Evolutionary conservation across 306 rosid species (phyloP).

Genomic region (Mimosa bimucronata): DNA sequence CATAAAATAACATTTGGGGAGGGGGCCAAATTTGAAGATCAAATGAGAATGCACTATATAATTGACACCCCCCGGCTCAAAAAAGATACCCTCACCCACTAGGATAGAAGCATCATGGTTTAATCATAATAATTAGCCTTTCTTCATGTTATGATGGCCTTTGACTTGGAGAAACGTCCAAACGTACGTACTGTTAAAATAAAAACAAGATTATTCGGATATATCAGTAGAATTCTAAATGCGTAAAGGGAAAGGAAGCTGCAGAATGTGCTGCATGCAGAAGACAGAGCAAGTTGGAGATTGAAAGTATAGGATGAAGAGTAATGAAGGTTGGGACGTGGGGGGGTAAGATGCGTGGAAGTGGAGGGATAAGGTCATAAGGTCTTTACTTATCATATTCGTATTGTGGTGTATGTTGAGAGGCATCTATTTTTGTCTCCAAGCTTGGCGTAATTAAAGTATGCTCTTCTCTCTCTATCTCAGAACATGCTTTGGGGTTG

Average conservation of each 20-base stretch:
- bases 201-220: slow-evolving; percentile 2
- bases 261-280: not conserved
- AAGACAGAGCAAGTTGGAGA: not conserved
- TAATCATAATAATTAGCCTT: not conserved
- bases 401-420: not conserved
- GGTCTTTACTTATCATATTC: slow-evolving; percentile 30
- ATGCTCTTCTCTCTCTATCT: not conserved
- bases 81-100: no score
- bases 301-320: not conserved
- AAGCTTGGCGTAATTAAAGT: slow-evolving; percentile 27
- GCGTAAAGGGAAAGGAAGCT: not conserved
- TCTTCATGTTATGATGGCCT: not conserved
- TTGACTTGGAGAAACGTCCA: not conserved
- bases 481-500: slow-evolving; percentile 35
- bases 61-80: no score
- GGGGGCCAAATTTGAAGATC: no score
- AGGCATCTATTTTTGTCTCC: slow-evolving; percentile 33
- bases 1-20: no score
- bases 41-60: no score
- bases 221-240: not conserved
- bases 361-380: slow-evolving; percentile 36
- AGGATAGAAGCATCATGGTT: no score
- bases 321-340: slow-evolving; percentile 22
- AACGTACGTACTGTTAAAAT: not conserved
- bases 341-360: slow-evolving; percentile 36